Conservation (phyloP, 2,329 filamentous ascomycete species). For the Dendryphion nanum region DNA sequence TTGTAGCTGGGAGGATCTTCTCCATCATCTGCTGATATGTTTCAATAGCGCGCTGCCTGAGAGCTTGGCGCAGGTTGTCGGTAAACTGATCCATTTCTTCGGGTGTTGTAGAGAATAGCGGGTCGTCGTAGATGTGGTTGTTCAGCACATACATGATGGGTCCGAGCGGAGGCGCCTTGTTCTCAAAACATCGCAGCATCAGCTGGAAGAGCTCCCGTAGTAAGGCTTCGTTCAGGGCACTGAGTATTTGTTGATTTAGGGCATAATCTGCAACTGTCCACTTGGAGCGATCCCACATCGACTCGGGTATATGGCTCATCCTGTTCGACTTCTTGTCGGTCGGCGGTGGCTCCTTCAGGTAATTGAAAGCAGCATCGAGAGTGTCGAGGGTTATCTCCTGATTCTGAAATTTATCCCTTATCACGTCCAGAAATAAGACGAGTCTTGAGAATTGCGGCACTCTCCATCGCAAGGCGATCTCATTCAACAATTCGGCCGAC, state of each 20-base stretch:
- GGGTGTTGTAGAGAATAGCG: constrained; percentile 67
- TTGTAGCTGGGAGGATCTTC: constrained; percentile 73
- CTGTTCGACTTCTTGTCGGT: constrained; percentile 60
- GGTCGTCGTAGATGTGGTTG: constrained; percentile 77
- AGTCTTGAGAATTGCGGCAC: constrained; percentile 79
- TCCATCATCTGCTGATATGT: constrained; percentile 78
- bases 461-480: constrained; percentile 85
- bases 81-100: constrained; percentile 73
- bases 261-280: constrained; percentile 52
- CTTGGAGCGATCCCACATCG: constrained; percentile 49
- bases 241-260: constrained; percentile 71
- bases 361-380: constrained; percentile 78
- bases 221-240: constrained; percentile 74
- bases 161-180: constrained; percentile 79
- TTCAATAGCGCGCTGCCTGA: constrained; percentile 72
- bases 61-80: constrained; percentile 67
- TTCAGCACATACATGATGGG: constrained; percentile 78
- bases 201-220: constrained; percentile 83
- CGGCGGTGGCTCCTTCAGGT: constrained; percentile 69
- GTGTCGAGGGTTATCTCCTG: constrained; percentile 79
- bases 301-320: constrained; percentile 46
- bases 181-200: constrained; percentile 85
- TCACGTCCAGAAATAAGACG: constrained; percentile 79
- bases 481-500: constrained; percentile 78
- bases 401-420: constrained; percentile 80